A percentile compares a stretch with the other conserved stretches of the same genome.
Conservation (phyloP, 495 filamentous ascomycete species). For the Arthonia radiata region DNA sequence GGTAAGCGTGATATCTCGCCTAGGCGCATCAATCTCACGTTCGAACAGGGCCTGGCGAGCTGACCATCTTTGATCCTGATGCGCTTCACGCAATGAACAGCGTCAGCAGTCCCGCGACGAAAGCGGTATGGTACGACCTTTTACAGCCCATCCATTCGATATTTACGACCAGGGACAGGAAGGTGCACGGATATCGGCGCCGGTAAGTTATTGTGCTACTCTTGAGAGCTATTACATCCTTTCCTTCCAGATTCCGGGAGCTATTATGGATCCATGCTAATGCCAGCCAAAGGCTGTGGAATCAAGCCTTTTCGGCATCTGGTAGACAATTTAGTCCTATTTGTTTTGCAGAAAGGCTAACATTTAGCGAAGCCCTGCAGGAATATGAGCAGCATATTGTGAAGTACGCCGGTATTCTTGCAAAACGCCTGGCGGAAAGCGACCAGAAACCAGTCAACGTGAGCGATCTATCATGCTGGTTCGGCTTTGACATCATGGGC, state of each 20-base stretch:
- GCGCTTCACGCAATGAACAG: slow-evolving; percentile 3
- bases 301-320: slow-evolving; percentile 2
- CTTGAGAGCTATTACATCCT: too few relatives aligned
- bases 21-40: neutral
- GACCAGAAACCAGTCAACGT: slow-evolving; percentile 1
- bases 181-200: too few relatives aligned
- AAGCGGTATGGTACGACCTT: slow-evolving; percentile 3
- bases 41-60: slow-evolving; percentile 3
- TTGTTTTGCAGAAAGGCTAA: neutral
- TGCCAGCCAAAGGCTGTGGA: slow-evolving; percentile 5
- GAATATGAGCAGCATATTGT: slow-evolving; percentile 1
- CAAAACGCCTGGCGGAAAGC: slow-evolving; percentile 1
- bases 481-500: slow-evolving; percentile 4
- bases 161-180: slow-evolving; percentile 3
- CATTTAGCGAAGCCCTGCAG: slow-evolving; percentile 1
- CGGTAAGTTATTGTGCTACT: too few relatives aligned
- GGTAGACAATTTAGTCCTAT: slow-evolving; percentile 1
- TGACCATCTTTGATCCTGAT: slow-evolving; percentile 3
- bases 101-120: too few relatives aligned
- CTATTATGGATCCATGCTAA: too few relatives aligned
- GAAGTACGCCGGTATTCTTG: neutral
- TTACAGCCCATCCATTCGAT: slow-evolving; percentile 1
- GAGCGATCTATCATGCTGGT: slow-evolving; percentile 4
- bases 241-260: too few relatives aligned
- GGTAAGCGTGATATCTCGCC: slow-evolving; percentile 1